Conservation (phyloP, 2,329 filamentous ascomycete species). For the Cytospora mali region DNA sequence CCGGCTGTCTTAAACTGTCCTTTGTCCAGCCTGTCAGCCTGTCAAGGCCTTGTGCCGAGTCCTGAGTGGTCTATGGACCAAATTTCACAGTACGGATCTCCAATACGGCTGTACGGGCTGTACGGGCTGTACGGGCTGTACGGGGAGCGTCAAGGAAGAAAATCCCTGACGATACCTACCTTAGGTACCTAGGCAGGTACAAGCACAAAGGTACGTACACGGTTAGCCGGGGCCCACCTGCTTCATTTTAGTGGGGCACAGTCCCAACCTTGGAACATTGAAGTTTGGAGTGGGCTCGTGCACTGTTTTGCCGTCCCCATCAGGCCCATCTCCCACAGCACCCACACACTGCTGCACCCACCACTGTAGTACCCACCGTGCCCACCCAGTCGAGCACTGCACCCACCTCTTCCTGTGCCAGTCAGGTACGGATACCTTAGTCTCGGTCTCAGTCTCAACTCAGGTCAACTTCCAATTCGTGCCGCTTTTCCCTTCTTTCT, state of each 20-base stretch:
- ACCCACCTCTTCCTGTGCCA: not conserved
- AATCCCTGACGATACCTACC: slow-evolving; percentile 1
- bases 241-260: slow-evolving; percentile 15
- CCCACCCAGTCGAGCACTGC: not conserved
- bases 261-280: slow-evolving; percentile 11
- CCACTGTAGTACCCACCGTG: not conserved
- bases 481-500: slow-evolving; percentile 28
- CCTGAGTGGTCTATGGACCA: not conserved
- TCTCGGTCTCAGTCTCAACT: not conserved
- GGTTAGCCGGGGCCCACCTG: slow-evolving; percentile 14
- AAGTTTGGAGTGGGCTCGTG: slow-evolving; percentile 19
- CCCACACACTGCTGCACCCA: not conserved
- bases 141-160: not conserved
- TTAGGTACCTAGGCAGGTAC: not conserved
- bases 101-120: not conserved
- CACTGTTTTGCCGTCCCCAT: slow-evolving; percentile 22
- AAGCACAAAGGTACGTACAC: not conserved
- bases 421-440: slow-evolving; percentile 2
- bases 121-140: too few relatives aligned
- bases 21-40: not conserved
- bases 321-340: slow-evolving; percentile 1
- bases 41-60: too few relatives aligned
- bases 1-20: not conserved
- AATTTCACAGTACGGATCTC: not conserved
- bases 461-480: not conserved